Evolutionary conservation across 495 filamentous ascomycete species (phyloP).

Genomic region (Aspergillus haitiensis): DNA sequence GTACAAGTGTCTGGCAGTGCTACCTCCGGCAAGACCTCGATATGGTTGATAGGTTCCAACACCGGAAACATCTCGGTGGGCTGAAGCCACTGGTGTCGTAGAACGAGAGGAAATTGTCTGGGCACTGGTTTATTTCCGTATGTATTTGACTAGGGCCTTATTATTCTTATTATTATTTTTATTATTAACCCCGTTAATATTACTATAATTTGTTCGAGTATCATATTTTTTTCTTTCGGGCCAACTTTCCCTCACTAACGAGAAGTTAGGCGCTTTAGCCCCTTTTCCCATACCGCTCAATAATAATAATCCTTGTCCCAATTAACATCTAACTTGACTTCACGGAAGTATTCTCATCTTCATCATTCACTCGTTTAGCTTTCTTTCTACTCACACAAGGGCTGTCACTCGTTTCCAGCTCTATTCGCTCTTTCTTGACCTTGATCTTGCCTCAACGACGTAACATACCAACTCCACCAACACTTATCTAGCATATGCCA

Average conservation of each 20-base stretch:
- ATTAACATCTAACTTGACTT: slow-evolving; percentile 8
- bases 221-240: neutral
- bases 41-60: no score
- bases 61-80: no score
- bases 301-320: neutral
- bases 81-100: no score
- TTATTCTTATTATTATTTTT: neutral
- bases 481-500: no score
- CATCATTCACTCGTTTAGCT: slow-evolving; percentile 14
- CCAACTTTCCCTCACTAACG: slow-evolving; percentile 2
- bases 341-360: slow-evolving; percentile 1
- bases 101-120: no score
- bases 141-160: no score
- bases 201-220: neutral
- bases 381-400: slow-evolving; percentile 33
- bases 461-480: no score
- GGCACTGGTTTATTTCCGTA: no score
- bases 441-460: neutral
- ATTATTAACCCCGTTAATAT: neutral
- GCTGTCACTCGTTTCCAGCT: slow-evolving; percentile 45
- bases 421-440: slow-evolving; percentile 39
- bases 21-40: no score
- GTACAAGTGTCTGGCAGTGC: no score
- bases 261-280: neutral
- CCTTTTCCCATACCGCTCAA: slow-evolving; percentile 3